phyloP scores from a whole-genome alignment of 78 protist species.

The Emiliania huxleyi region DNA sequence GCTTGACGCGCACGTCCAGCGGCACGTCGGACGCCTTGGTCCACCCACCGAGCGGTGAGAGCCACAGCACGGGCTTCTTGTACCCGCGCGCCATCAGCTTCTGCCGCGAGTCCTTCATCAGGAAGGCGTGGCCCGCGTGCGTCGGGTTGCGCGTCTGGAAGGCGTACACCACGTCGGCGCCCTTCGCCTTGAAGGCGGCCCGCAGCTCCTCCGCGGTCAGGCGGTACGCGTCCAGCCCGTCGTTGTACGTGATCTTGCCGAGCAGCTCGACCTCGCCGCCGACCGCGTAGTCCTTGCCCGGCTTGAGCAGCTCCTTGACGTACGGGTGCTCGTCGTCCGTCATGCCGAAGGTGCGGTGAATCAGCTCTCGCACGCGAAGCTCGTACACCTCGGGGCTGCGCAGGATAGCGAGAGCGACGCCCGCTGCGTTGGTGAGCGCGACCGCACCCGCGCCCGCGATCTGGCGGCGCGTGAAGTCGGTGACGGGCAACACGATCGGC shows the following conservation, averaged over 20 bases:
- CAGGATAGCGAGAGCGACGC: conserved; percentile 30
- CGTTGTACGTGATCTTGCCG: conserved; percentile 37
- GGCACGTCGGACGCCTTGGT: conserved; percentile 56
- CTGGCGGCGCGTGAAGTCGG: neutral
- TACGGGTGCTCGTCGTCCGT: conserved; percentile 30
- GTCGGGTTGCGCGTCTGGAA: conserved; percentile 61
- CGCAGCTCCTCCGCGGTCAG: conserved; percentile 49
- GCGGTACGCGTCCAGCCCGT: conserved; percentile 54
- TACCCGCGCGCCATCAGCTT: conserved; percentile 38
- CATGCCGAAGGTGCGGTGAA: conserved; percentile 12
- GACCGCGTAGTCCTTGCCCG: conserved; percentile 7
- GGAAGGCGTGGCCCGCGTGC: conserved; percentile 59
- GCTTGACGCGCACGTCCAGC: conserved; percentile 53
- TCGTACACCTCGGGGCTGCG: conserved; percentile 38
- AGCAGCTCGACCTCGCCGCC: conserved; percentile 47
- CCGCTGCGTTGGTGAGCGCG: conserved; percentile 2
- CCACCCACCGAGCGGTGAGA: conserved; percentile 63
- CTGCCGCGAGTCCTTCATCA: conserved; percentile 42
- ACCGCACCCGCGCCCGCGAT: neutral
- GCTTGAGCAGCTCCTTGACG: neutral
- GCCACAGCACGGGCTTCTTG: conserved; percentile 57
- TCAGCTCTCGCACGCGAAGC: conserved; percentile 26
- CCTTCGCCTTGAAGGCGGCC: neutral
- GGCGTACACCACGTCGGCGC: conserved; percentile 52
- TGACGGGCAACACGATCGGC: conserved; percentile 39